Percentiles rank a stretch among this genome's conserved stretches.
Evolutionary conservation across 2,329 filamentous ascomycete genomes (phyloP).

Genomic region (Berkeleyomyces basicola): DNA sequence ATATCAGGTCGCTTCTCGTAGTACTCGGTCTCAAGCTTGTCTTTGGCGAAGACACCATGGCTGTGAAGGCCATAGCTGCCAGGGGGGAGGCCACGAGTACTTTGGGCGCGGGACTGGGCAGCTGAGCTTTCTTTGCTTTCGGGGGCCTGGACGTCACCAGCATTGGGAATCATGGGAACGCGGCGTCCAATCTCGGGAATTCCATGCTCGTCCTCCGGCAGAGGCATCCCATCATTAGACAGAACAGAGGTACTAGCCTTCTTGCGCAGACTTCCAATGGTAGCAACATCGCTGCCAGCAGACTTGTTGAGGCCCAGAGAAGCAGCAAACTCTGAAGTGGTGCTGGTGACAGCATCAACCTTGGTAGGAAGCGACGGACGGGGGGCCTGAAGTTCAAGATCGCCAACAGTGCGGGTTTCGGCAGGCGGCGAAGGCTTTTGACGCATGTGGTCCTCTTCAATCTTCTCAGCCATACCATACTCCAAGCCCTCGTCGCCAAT

Average conservation of each 20-base stretch:
- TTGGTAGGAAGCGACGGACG: constrained; percentile 63
- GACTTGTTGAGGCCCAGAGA: constrained; percentile 59
- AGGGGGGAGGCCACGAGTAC: constrained; percentile 54
- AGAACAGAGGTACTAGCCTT: constrained; percentile 22
- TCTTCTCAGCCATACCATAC: constrained; percentile 49
- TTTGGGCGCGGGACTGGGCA: constrained; percentile 54
- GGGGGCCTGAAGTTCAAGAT: constrained; percentile 73
- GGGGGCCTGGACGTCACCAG: constrained; percentile 90
- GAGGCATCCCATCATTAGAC: constrained; percentile 35
- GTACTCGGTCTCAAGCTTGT: constrained; percentile 82
- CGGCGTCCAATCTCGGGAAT: constrained; percentile 85
- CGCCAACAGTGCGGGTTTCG: constrained; percentile 61
- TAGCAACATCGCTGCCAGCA: constrained; percentile 21
- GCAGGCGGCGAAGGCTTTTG: constrained; percentile 33
- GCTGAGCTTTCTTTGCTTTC: constrained; percentile 25
- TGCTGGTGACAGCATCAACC: constrained; percentile 71
- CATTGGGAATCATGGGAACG: constrained; percentile 84
- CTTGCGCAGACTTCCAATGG: constrained; percentile 38
- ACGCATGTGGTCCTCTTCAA: constrained; percentile 24
- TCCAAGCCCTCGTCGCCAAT: constrained; percentile 82
- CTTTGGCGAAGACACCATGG: constrained; percentile 57
- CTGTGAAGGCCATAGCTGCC: constrained; percentile 89
- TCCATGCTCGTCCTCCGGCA: constrained; percentile 57
- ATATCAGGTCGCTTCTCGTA: constrained; percentile 83
- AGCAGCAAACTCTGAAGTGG: constrained; percentile 74